A percentile compares a stretch with the other conserved stretches of the same genome.
These are phyloP conservation scores for Pelargonium nanum DNA, from an alignment of 345 rosid genomes.

Conservation along the genomic window DNA sequence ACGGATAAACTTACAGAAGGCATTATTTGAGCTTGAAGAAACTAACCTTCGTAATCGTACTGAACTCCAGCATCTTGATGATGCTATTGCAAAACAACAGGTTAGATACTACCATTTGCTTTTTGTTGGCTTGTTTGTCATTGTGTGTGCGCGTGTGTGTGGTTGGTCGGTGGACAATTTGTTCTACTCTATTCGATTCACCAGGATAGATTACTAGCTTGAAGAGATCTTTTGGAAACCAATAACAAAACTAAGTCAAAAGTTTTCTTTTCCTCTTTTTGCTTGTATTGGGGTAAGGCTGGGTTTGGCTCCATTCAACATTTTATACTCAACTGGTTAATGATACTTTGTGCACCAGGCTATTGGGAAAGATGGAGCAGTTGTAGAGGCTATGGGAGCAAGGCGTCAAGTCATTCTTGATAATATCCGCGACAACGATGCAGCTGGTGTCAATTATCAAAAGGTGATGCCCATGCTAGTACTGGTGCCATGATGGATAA, in stretches of 20 bases:
- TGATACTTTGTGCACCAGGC: conserved; percentile 24
- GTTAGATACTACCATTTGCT: conserved; percentile 23
- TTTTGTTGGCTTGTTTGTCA: too few species aligned
- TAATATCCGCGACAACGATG: conserved; percentile 94
- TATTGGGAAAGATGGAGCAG: conserved; percentile 49
- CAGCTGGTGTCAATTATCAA: conserved; percentile 67
- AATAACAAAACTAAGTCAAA: too few species aligned
- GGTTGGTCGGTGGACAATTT: too few species aligned
- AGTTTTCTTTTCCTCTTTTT: background rate
- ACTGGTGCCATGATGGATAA: conserved; percentile 6
- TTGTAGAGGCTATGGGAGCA: conserved; percentile 47
- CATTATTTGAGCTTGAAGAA: conserved; percentile 84
- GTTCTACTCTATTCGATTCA: too few species aligned
- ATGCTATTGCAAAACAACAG: conserved; percentile 72
- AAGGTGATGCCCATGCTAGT: conserved; percentile 38
- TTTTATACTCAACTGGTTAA: background rate
- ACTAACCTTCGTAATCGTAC: conserved; percentile 57
- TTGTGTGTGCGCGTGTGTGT: too few species aligned
- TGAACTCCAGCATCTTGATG: conserved; percentile 84
- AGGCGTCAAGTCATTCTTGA: conserved; percentile 91
- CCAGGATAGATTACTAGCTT: background rate
- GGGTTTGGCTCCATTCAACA: background rate
- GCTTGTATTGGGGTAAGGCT: background rate
- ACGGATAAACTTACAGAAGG: conserved; percentile 86
- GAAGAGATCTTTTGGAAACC: background rate